Conservation (phyloP, 306 rosid species). For the Fragaria ananassa region DNA sequence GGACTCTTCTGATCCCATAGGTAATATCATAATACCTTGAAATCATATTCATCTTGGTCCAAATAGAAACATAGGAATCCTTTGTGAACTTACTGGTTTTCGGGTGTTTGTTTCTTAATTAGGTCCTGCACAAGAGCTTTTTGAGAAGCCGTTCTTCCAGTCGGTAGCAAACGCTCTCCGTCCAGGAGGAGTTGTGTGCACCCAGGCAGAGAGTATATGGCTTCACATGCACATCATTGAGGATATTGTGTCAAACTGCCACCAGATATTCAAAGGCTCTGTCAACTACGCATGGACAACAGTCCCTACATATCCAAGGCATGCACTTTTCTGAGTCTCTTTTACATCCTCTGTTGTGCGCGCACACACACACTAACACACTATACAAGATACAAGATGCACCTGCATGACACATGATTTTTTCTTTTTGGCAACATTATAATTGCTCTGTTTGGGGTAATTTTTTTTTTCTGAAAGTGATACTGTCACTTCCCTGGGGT, state of each 20-base stretch:
- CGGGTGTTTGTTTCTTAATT: conserved; percentile 6
- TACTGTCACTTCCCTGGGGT: not conserved
- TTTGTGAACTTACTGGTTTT: conserved; percentile 8
- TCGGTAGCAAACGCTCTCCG: conserved; percentile 88
- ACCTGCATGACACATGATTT: not conserved
- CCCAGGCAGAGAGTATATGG: conserved; percentile 99
- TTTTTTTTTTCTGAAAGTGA: not conserved
- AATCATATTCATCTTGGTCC: not conserved
- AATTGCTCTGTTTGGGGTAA: not conserved
- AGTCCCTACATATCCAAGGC: conserved; percentile 98
- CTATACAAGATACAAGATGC: not conserved
- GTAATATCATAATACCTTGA: conserved; percentile 29
- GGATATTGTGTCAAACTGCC: conserved; percentile 77
- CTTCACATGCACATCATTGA: conserved; percentile 96
- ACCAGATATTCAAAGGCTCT: conserved; percentile 88
- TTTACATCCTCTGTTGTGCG: not conserved
- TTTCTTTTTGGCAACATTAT: not conserved
- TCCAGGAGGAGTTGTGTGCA: conserved; percentile 94
- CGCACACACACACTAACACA: not conserved
- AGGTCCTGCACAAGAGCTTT: conserved; percentile 99
- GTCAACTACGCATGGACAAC: conserved; percentile 99
- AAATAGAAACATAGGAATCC: not conserved
- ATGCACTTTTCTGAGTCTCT: conserved; percentile 9
- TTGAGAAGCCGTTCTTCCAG: conserved; percentile 83
- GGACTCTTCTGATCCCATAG: conserved; percentile 97